Conservation (phyloP, 1,139 yeast species). For the Yamadazyma diddensiae region DNA sequence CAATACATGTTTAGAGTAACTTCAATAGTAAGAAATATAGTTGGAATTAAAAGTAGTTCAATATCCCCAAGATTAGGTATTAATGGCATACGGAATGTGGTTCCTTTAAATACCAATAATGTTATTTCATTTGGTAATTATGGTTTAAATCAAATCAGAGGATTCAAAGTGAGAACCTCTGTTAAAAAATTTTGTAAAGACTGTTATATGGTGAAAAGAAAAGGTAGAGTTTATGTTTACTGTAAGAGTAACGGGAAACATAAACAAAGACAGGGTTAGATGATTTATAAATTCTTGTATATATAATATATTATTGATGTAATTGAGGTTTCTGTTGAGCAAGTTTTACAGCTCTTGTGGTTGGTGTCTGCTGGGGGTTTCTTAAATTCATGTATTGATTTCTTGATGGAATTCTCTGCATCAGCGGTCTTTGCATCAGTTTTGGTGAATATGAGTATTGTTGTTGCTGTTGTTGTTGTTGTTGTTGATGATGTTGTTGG, state of each 20-base stretch:
- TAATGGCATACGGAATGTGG: neutral
- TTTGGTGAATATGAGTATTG: constrained; percentile 12
- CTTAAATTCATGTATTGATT: constrained; percentile 20
- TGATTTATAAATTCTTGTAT: constrained; percentile 4
- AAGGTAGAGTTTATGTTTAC: constrained; percentile 88
- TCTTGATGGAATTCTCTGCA: constrained; percentile 26
- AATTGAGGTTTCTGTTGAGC: constrained; percentile 10
- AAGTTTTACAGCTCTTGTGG: constrained; percentile 38
- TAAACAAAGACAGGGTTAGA: constrained; percentile 91
- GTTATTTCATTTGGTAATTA: constrained; percentile 2
- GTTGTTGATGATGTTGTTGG: constrained; percentile 6
- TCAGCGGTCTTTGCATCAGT: constrained; percentile 22
- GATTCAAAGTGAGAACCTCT: constrained; percentile 58
- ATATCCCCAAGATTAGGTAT: neutral
- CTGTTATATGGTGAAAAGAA: constrained; percentile 90
- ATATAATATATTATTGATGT: constrained; percentile 1
- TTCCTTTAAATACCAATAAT: neutral
- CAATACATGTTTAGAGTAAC: constrained; percentile 11
- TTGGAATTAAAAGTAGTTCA: neutral
- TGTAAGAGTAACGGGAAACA: constrained; percentile 93
- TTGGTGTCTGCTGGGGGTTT: constrained; percentile 30
- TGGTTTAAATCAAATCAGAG: constrained; percentile 18
- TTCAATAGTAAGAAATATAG: constrained; percentile 8
- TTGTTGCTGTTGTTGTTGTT: constrained; percentile 8
- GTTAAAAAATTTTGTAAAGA: constrained; percentile 90